These are phyloP conservation scores for Neofusicoccum sp. DNA, from an alignment of 2,329 filamentous ascomycete genomes.

Conservation along the genomic window DNA sequence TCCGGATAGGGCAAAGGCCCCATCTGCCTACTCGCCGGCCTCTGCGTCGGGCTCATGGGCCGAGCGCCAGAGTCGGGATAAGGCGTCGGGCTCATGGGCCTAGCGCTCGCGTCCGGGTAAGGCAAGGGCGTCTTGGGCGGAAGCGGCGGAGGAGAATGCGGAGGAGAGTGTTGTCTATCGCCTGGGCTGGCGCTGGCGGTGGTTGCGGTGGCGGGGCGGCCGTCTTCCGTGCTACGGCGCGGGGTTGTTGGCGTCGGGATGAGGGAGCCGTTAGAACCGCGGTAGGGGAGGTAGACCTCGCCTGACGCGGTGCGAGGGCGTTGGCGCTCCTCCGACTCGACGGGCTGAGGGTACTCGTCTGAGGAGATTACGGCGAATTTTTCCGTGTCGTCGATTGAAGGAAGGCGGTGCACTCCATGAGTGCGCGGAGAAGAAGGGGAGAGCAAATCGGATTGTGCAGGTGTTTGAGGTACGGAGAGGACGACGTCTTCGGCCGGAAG, in stretches of 20 bases:
- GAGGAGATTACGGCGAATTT: constrained; percentile 66
- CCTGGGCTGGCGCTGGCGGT: constrained; percentile 21
- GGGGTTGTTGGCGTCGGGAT: constrained; percentile 18
- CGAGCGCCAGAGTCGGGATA: background rate
- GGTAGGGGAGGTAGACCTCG: constrained; percentile 10
- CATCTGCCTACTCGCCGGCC: constrained; percentile 1
- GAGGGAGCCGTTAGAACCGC: constrained; percentile 21
- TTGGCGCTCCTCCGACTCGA: constrained; percentile 28
- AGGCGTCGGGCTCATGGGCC: background rate
- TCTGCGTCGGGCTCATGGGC: constrained; percentile 32
- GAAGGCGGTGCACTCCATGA: constrained; percentile 26
- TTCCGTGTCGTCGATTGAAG: constrained; percentile 62
- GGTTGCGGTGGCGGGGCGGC: constrained; percentile 20
- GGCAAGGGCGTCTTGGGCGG: constrained; percentile 45
- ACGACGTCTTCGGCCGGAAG: constrained; percentile 59
- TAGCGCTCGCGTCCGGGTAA: background rate
- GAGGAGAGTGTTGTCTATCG: constrained; percentile 31
- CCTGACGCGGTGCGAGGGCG: constrained; percentile 5
- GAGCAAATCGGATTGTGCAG: constrained; percentile 41
- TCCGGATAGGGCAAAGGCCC: constrained; percentile 73
- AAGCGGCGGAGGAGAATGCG: constrained; percentile 38
- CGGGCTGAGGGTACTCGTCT: constrained; percentile 59
- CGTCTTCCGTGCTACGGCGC: constrained; percentile 38
- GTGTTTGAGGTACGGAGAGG: constrained; percentile 27
- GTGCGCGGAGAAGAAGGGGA: constrained; percentile 48